Conservation (phyloP, 1,139 yeast genomes). For the Scheffersomyces quercinus region DNA sequence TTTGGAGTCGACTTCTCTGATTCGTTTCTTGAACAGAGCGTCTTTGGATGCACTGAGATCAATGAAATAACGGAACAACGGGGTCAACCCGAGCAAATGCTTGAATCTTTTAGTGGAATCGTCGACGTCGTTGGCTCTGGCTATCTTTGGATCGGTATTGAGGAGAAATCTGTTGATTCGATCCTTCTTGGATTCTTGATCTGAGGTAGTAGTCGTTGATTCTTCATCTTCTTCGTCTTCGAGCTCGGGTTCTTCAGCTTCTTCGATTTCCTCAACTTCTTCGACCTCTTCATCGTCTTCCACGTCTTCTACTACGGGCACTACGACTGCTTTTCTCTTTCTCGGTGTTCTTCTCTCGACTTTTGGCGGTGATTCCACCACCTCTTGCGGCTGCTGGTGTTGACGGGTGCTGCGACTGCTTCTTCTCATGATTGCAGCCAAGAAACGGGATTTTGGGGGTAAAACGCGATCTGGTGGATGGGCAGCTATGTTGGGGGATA, state of each 20-base stretch:
- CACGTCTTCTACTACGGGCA: conserved; percentile 3
- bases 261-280: conserved; percentile 1
- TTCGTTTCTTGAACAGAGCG: conserved; percentile 56
- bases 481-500: no score
- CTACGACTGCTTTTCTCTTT: background rate
- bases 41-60: conserved; percentile 80
- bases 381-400: background rate
- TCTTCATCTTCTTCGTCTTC: conserved; percentile 3
- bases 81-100: conserved; percentile 79
- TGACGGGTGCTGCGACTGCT: background rate
- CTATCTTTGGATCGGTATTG: conserved; percentile 52
- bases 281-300: conserved; percentile 1
- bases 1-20: conserved; percentile 55
- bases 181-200: conserved; percentile 12
- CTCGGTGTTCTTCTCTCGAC: background rate
- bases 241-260: conserved; percentile 1
- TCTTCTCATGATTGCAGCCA: no score
- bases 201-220: conserved; percentile 2
- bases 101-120: conserved; percentile 81
- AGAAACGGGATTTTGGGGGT: no score
- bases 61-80: conserved; percentile 84
- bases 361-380: conserved; percentile 1
- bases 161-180: conserved; percentile 51
- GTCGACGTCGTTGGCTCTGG: conserved; percentile 55
- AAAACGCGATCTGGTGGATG: no score